Base-by-base conservation (phyloP, 768 basidiomycete species). In the Russula virescens region DNA sequence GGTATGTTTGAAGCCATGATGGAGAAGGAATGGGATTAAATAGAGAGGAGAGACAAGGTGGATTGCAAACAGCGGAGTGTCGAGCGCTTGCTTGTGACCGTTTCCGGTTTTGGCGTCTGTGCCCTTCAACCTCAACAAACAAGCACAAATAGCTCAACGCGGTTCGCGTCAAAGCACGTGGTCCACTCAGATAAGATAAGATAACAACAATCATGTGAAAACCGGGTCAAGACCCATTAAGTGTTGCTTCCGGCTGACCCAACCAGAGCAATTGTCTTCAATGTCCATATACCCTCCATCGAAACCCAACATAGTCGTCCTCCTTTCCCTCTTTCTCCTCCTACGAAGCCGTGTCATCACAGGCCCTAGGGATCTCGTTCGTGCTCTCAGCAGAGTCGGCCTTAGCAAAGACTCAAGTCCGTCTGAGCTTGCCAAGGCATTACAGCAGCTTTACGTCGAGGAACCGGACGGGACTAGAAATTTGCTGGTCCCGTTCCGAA, bases 401-500 rank as follows among this genome's bases (percentile, higher is more conserved):
- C 9, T 23, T 19, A 49, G 26, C 14, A 42, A 40, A 28, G 38
- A 62, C 6, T n/a, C 28, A 18, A 52, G 31, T 25, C 45, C 74
- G 28, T 75, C 79, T 46, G 80, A 83, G 45, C 72, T 83, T 10
- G 71, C 73, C 9, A 71, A 75, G 49, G 79, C 83, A 21, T 68
- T 87, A 50, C 83, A 86, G 71, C 79, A 83, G 67, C 75, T 91
- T 28, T 92, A 90, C 69, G 73, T 81, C 19, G 78, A 82, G 34
- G 79, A 82, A 59, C 70, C 77, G 3, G 81, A 83, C 66, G 87
- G 86, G 3, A 79, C 79, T 19, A 83, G 83, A 70, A 83, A 79
- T 5, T 73, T 91, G n/a, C 78, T 87, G 1, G 84, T 89, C 6
- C 88, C 85, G 1, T 85, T 87, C 69, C 75, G 81, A 25, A 84